phyloP scores from a whole-genome alignment of 306 rosid genomes.

The Sesbania bispinosa region DNA sequence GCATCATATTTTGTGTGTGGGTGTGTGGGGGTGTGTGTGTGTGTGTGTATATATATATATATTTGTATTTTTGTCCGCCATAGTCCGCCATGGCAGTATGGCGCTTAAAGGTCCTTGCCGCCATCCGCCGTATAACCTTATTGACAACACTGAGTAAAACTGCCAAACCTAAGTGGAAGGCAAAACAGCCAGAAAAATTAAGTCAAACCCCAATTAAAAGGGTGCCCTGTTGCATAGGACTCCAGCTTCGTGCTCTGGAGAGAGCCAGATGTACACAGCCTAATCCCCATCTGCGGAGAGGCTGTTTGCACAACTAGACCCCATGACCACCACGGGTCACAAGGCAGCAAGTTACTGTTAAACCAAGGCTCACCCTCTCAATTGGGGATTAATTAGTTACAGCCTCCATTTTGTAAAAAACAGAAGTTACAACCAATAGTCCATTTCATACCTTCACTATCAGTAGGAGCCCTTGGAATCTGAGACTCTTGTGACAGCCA shows the following conservation, averaged over 20 bases:
- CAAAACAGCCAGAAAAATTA: neutral
- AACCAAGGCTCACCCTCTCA: neutral
- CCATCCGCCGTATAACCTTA: too few relatives aligned
- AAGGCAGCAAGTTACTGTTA: neutral
- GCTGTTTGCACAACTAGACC: too few relatives aligned
- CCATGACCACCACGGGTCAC: neutral
- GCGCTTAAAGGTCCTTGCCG: too few relatives aligned
- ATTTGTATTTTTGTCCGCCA: too few relatives aligned
- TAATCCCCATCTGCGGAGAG: neutral
- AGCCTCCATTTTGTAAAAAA: neutral
- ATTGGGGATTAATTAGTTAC: neutral
- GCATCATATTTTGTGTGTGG: too few relatives aligned
- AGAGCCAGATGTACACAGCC: neutral
- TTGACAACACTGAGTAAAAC: too few relatives aligned
- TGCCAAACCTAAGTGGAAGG: neutral
- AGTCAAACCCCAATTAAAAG: neutral
- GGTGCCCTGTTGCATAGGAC: neutral
- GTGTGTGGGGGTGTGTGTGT: too few relatives aligned
- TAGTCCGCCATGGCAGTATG: too few relatives aligned
- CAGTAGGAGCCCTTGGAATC: slow-evolving; percentile 47
- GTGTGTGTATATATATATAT: too few relatives aligned
- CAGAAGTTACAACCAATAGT: neutral
- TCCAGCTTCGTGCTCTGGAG: neutral
- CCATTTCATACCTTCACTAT: slow-evolving; percentile 62
- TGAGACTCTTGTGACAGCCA: slow-evolving; percentile 75